These are phyloP conservation scores for Candida ulmi DNA, from an alignment of 805 yeast genomes.

Conservation along the genomic window DNA sequence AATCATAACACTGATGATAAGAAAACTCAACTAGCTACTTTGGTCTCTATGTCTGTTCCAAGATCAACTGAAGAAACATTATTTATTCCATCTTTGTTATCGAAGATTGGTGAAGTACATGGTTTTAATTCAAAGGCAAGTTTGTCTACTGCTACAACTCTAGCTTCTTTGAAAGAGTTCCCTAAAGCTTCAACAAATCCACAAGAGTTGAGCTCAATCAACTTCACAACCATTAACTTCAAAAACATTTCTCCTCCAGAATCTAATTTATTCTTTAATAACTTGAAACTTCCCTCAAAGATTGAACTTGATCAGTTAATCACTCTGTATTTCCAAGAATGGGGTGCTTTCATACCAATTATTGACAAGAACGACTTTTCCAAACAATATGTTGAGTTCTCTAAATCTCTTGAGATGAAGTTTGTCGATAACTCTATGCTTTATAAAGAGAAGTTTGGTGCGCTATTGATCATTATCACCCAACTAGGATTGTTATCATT, in stretches of 20 bases:
- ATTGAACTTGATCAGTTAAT: slow-evolving; percentile 63
- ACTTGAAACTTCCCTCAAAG: slow-evolving; percentile 42
- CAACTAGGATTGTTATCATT: slow-evolving; percentile 38
- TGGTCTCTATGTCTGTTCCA: slow-evolving; percentile 70
- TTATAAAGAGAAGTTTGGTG: slow-evolving; percentile 52
- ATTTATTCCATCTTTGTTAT: slow-evolving; percentile 65
- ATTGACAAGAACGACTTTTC: slow-evolving; percentile 67
- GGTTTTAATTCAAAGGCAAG: slow-evolving; percentile 71
- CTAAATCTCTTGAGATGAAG: slow-evolving; percentile 38
- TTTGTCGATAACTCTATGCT: slow-evolving; percentile 36
- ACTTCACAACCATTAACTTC: slow-evolving; percentile 33
- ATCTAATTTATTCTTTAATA: slow-evolving; percentile 39
- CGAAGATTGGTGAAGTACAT: slow-evolving; percentile 61
- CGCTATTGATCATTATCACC: slow-evolving; percentile 38
- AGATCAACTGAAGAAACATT: slow-evolving; percentile 75
- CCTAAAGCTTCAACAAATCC: slow-evolving; percentile 20
- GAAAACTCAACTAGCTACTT: slow-evolving; percentile 42
- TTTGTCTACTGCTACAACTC: slow-evolving; percentile 61
- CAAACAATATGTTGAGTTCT: slow-evolving; percentile 46
- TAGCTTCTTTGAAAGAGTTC: slow-evolving; percentile 60
- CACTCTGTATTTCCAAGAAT: slow-evolving; percentile 64
- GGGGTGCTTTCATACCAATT: slow-evolving; percentile 70
- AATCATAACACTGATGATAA: slow-evolving; percentile 27
- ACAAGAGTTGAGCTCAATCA: slow-evolving; percentile 18
- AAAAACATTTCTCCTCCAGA: slow-evolving; percentile 33